Conservation (phyloP, 2,329 filamentous ascomycete genomes). For the Penicillium verrucosum region DNA sequence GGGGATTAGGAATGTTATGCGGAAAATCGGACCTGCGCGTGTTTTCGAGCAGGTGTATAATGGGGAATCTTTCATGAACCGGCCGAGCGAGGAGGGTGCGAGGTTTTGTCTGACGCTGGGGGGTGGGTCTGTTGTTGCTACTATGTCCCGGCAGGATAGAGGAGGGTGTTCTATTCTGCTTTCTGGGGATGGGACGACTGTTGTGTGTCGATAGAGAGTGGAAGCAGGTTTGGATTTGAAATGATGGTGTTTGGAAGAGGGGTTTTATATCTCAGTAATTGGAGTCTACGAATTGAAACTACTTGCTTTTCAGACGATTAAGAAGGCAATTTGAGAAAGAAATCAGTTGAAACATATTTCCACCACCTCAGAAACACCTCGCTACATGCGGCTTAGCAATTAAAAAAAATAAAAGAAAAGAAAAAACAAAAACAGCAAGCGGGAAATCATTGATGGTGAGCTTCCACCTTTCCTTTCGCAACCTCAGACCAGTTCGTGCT, state of each 20-base stretch:
- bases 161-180: background rate
- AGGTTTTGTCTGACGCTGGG: background rate
- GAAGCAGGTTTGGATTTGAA: background rate
- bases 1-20: background rate
- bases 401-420: background rate
- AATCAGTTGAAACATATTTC: background rate
- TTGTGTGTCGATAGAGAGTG: background rate
- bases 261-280: background rate
- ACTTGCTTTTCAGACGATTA: background rate
- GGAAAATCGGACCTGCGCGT: background rate
- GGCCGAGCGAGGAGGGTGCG: background rate
- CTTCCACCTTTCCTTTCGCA: constrained; percentile 64
- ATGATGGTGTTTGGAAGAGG: background rate
- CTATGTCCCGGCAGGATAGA: background rate
- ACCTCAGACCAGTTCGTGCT: constrained; percentile 93
- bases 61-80: background rate
- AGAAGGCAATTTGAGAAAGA: background rate
- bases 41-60: background rate
- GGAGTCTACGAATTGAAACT: background rate
- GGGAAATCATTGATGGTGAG: constrained; percentile 24
- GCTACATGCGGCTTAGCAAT: constrained; percentile 11
- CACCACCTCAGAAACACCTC: background rate
- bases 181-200: background rate
- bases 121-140: background rate
- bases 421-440: constrained; percentile 2